phyloP scores from a whole-genome alignment of 768 basidiomycete genomes.

The Boletus speciosus region DNA sequence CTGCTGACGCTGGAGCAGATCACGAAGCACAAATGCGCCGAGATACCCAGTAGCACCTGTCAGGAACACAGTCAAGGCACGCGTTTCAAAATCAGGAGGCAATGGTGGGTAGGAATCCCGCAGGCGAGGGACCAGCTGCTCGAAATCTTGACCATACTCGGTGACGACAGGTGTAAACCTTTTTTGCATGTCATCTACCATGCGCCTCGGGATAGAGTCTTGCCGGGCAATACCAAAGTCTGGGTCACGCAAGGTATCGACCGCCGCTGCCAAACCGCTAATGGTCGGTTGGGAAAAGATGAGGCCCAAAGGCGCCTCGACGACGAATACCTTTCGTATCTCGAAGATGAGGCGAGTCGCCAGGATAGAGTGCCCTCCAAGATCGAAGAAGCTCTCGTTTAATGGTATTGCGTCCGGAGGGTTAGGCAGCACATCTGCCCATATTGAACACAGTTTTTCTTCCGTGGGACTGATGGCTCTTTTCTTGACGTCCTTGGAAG shows the following conservation, averaged over 20 bases:
- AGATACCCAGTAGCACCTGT: constrained; percentile 98
- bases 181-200: constrained; percentile 11
- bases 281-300: constrained; percentile 92
- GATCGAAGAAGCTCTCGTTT: constrained; percentile 96
- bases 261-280: constrained; percentile 63
- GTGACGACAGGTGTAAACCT: constrained; percentile 33
- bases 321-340: constrained; percentile 86
- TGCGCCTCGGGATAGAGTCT: constrained; percentile 20
- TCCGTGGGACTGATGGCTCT: constrained; percentile 64
- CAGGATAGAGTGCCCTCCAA: constrained; percentile 97
- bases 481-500: constrained; percentile 27
- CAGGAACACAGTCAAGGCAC: constrained; percentile 77
- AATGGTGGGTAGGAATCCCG: constrained; percentile 58
- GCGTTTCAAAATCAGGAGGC: constrained; percentile 50
- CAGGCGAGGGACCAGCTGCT: constrained; percentile 55
- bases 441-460: constrained; percentile 77
- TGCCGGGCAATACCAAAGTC: constrained; percentile 70
- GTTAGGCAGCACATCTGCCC: constrained; percentile 77
- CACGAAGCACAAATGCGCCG: constrained; percentile 85
- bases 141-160: constrained; percentile 80
- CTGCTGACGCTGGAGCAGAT: constrained; percentile 61
- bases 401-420: constrained; percentile 74
- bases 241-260: constrained; percentile 71
- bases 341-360: constrained; percentile 97
- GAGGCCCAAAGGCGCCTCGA: constrained; percentile 87